Conservation (phyloP, 139 green algal species). For the Volvox reticuliferus region DNA sequence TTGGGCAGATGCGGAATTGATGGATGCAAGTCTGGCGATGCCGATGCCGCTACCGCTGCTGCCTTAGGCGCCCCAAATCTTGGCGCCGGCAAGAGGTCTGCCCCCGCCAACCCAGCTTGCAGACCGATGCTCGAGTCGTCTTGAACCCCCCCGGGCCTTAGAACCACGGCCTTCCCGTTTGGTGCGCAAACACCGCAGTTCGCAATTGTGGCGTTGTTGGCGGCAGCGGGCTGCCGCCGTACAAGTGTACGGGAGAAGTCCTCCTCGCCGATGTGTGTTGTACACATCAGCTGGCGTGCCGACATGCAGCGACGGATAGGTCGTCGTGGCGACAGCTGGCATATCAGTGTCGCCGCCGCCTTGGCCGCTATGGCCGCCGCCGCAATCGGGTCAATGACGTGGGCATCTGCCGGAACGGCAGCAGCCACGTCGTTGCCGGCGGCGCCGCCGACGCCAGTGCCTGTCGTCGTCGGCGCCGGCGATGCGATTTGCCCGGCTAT, state of each 20-base stretch:
- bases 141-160: not conserved
- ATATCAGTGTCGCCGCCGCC: conserved; percentile 8
- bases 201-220: not conserved
- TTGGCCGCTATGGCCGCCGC: not conserved
- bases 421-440: no score
- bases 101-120: not conserved
- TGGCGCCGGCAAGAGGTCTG: not conserved
- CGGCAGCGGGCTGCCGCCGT: not conserved
- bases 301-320: conserved; percentile 21
- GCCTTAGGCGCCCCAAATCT: not conserved
- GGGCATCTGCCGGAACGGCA: not conserved
- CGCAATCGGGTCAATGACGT: not conserved
- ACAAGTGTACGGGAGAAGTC: not conserved
- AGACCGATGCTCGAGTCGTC: not conserved
- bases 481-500: not conserved
- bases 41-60: not conserved
- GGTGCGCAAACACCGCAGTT: not conserved
- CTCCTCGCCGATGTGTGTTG: not conserved
- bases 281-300: conserved; percentile 6
- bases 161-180: not conserved
- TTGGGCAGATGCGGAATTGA: not conserved
- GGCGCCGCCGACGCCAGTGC: not conserved
- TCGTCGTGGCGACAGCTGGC: not conserved
- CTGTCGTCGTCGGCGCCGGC: not conserved
- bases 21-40: not conserved